A percentile compares a stretch with the other conserved stretches of the same genome.
phyloP scores from a whole-genome alignment of 495 filamentous ascomycete species.

The Talaromyces thailandensis region DNA sequence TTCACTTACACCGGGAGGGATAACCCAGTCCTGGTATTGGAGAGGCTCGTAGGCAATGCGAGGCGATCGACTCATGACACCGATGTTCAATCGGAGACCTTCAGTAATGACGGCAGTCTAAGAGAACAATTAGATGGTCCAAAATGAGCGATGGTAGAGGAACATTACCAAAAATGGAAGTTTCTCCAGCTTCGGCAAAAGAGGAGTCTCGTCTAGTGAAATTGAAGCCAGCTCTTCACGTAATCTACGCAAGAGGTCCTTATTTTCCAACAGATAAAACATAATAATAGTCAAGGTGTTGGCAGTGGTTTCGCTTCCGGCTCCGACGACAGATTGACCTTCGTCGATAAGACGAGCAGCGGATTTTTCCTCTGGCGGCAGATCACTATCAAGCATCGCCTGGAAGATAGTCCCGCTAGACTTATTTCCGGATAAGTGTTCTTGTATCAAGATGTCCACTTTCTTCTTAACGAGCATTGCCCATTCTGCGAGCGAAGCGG shows the following conservation, averaged over 20 bases:
- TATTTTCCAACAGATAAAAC: slow-evolving; percentile 20
- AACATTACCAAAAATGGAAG: slow-evolving; percentile 12
- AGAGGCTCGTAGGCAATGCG: slow-evolving; percentile 24
- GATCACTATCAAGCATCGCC: background rate
- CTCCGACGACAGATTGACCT: slow-evolving; percentile 21
- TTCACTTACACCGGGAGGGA: slow-evolving; percentile 12
- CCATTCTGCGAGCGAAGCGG: background rate
- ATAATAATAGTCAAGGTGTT: slow-evolving; percentile 16
- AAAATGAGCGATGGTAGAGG: background rate
- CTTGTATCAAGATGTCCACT: background rate
- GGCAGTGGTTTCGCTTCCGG: slow-evolving; percentile 28
- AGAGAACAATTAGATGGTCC: background rate
- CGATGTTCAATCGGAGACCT: slow-evolving; percentile 24
- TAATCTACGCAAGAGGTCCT: slow-evolving; percentile 11
- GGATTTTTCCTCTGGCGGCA: slow-evolving; percentile 14
- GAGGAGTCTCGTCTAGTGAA: slow-evolving; percentile 3
- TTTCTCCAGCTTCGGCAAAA: slow-evolving; percentile 6
- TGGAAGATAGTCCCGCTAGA: background rate
- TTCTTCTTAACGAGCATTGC: slow-evolving; percentile 9
- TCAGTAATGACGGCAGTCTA: slow-evolving; percentile 29
- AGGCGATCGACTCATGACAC: slow-evolving; percentile 20
- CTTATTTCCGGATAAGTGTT: background rate
- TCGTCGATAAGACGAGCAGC: slow-evolving; percentile 22
- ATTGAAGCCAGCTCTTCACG: slow-evolving; percentile 21
- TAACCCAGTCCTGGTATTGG: slow-evolving; percentile 19